Evolutionary conservation across 805 yeast genomes (phyloP).

Genomic region (Hanseniaspora valbyensis): DNA sequence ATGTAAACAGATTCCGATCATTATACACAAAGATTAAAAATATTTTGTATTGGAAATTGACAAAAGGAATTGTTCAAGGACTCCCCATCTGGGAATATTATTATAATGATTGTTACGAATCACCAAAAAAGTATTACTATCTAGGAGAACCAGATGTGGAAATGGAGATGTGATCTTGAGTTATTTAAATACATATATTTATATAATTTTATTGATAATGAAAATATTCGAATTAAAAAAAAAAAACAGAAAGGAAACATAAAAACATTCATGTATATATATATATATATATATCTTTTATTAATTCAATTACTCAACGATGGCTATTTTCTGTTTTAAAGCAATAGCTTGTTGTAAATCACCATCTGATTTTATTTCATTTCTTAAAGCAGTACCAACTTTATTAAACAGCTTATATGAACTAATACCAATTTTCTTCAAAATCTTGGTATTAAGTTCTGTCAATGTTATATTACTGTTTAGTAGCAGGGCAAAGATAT

Average conservation of each 20-base stretch:
- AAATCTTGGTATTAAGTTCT: slow-evolving; percentile 42
- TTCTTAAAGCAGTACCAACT: slow-evolving; percentile 22
- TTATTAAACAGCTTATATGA: slow-evolving; percentile 31
- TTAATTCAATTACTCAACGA: slow-evolving; percentile 29
- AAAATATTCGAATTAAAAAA: too few species aligned
- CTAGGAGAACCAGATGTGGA: slow-evolving; percentile 2
- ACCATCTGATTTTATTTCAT: slow-evolving; percentile 28
- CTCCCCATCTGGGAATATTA: slow-evolving; percentile 1
- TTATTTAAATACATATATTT: background rate
- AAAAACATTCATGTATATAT: too few species aligned
- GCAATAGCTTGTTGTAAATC: slow-evolving; percentile 29
- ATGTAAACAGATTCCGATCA: background rate
- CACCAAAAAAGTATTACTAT: background rate
- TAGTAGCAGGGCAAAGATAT: slow-evolving; percentile 60
- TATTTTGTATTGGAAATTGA: background rate
- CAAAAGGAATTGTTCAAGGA: background rate
- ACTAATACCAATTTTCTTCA: slow-evolving; percentile 37
- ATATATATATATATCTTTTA: too few species aligned
- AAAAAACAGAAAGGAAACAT: too few species aligned
- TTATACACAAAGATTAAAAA: background rate
- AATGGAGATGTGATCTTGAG: slow-evolving; percentile 12
- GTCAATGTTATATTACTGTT: slow-evolving; percentile 38
- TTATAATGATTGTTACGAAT: slow-evolving; percentile 5
- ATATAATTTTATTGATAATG: too few species aligned
- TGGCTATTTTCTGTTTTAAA: slow-evolving; percentile 31